Evolutionary conservation across 495 filamentous ascomycete species (phyloP).

Genomic region (Penicillium simplicissimum): DNA sequence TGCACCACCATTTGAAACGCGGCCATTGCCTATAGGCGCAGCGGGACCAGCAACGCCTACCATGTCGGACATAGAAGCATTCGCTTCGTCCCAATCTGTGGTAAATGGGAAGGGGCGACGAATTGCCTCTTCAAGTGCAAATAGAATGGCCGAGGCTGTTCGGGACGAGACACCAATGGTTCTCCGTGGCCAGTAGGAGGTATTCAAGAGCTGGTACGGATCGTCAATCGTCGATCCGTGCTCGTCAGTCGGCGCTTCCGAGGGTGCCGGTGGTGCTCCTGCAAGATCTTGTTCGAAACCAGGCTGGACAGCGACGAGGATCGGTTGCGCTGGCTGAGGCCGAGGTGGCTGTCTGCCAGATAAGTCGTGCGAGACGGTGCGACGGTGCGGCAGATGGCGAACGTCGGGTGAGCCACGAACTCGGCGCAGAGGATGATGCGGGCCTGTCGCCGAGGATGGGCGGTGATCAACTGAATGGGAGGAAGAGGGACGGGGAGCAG

Average conservation of each 20-base stretch:
- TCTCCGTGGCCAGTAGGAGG: slow-evolving; percentile 54
- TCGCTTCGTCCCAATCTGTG: slow-evolving; percentile 81
- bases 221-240: slow-evolving; percentile 44
- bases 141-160: slow-evolving; percentile 80
- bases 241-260: slow-evolving; percentile 42
- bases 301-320: slow-evolving; percentile 29
- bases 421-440: slow-evolving; percentile 54
- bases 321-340: slow-evolving; percentile 32
- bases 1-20: slow-evolving; percentile 50
- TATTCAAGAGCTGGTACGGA: slow-evolving; percentile 33
- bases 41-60: slow-evolving; percentile 52
- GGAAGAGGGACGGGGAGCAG: slow-evolving; percentile 36
- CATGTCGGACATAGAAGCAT: slow-evolving; percentile 92
- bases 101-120: slow-evolving; percentile 83
- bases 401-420: slow-evolving; percentile 33
- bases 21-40: slow-evolving; percentile 42
- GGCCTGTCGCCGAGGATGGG: slow-evolving; percentile 53
- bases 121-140: slow-evolving; percentile 86
- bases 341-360: slow-evolving; percentile 24
- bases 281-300: slow-evolving; percentile 25
- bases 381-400: slow-evolving; percentile 36
- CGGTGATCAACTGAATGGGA: slow-evolving; percentile 40
- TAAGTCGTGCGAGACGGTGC: slow-evolving; percentile 41
- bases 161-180: slow-evolving; percentile 61
- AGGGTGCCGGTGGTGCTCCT: slow-evolving; percentile 36